Conservation (phyloP, 176 grass and related monocot genomes). For the Eragrostis curvula region DNA sequence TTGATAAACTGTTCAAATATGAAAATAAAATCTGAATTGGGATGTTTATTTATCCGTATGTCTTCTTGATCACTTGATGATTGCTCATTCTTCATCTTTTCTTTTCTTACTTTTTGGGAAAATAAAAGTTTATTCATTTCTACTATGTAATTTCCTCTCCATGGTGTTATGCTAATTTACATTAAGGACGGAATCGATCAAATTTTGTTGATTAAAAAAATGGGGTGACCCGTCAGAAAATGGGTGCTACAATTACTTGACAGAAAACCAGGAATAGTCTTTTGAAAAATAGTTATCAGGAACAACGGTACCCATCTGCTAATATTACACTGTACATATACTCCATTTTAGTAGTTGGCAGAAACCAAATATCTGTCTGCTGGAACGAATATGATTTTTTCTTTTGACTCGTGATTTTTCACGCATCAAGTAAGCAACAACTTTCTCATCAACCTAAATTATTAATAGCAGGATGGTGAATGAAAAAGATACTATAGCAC, state of each 20-base stretch:
- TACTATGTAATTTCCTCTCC: background rate
- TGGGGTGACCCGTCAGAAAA: background rate
- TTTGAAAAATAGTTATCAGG: background rate
- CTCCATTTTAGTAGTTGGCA: too few relatives aligned
- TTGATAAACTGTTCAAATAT: background rate
- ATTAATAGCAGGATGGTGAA: too few relatives aligned
- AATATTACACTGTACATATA: too few relatives aligned
- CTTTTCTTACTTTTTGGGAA: background rate
- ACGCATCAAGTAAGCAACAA: too few relatives aligned
- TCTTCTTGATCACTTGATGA: background rate
- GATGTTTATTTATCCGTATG: background rate
- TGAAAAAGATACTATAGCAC: too few relatives aligned
- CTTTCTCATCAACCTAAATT: too few relatives aligned
- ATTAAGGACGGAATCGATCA: background rate
- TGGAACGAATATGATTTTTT: too few relatives aligned
- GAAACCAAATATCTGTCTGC: too few relatives aligned
- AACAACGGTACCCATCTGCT: too few relatives aligned
- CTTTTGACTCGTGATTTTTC: too few relatives aligned
- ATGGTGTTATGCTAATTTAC: background rate
- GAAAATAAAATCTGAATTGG: background rate
- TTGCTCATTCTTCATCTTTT: too few relatives aligned
- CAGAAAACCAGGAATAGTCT: background rate
- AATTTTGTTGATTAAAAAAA: background rate
- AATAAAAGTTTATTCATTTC: background rate
- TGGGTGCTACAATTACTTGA: background rate